phyloP scores from a whole-genome alignment of 495 filamentous ascomycete genomes.

The Oidiodendron maius region DNA sequence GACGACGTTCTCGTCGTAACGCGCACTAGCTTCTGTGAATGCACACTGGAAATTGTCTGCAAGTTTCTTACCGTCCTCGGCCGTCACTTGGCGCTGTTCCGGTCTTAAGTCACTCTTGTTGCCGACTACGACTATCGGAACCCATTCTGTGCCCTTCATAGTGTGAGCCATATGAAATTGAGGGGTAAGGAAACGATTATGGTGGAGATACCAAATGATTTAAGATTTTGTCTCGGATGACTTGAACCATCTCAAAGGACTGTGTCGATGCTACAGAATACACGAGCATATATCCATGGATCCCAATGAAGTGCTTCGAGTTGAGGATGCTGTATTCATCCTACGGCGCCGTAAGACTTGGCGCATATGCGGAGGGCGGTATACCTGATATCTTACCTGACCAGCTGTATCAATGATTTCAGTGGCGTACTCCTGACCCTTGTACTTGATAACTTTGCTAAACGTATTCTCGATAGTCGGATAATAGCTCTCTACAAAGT shows the following conservation, averaged over 20 bases:
- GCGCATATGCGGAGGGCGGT: background rate
- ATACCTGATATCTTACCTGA: slow-evolving; percentile 70
- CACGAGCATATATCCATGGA: slow-evolving; percentile 98
- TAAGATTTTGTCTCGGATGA: slow-evolving; percentile 94
- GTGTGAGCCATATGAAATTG: background rate
- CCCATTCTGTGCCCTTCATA: slow-evolving; percentile 77
- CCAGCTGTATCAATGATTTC: slow-evolving; percentile 99
- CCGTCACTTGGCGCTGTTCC: slow-evolving; percentile 85
- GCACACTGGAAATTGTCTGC: slow-evolving; percentile 84
- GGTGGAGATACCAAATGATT: slow-evolving; percentile 74
- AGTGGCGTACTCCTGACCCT: slow-evolving; percentile 87
- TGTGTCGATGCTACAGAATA: slow-evolving; percentile 91
- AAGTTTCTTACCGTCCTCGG: slow-evolving; percentile 75
- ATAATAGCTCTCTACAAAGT: slow-evolving; percentile 98
- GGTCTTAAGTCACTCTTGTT: slow-evolving; percentile 94
- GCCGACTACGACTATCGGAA: slow-evolving; percentile 89
- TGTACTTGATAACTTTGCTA: slow-evolving; percentile 86
- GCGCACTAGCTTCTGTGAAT: slow-evolving; percentile 90
- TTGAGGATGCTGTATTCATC: slow-evolving; percentile 98
- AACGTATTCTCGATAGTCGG: slow-evolving; percentile 99
- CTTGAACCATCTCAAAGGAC: slow-evolving; percentile 93
- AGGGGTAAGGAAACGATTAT: background rate
- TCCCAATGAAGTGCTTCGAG: slow-evolving; percentile 98
- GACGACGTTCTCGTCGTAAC: slow-evolving; percentile 87
- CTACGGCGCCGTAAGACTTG: slow-evolving; percentile 34